Conservation (phyloP, 805 yeast genomes). For the Kazachstania taianensis region DNA sequence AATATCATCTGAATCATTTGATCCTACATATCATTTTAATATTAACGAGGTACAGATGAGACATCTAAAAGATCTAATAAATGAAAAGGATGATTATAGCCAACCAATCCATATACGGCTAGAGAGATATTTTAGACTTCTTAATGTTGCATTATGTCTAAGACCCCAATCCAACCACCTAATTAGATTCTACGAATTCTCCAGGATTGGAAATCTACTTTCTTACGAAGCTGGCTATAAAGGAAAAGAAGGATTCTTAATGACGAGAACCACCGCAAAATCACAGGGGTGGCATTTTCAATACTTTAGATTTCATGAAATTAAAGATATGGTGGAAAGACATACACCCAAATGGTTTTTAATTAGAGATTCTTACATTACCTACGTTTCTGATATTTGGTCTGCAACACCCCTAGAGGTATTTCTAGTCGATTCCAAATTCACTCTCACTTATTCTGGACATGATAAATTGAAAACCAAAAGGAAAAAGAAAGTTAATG, state of each 20-base stretch:
- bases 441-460: conserved; percentile 45
- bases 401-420: conserved; percentile 88
- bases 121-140: conserved; percentile 55
- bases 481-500: conserved; percentile 24
- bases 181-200: conserved; percentile 80
- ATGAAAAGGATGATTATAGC: conserved; percentile 17
- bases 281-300: conserved; percentile 95
- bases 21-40: conserved; percentile 3
- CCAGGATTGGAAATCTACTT: conserved; percentile 75
- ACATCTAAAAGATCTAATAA: conserved; percentile 23
- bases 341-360: conserved; percentile 90
- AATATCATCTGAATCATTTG: conserved; percentile 3
- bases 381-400: conserved; percentile 76
- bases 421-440: conserved; percentile 73
- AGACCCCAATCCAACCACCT: conserved; percentile 74
- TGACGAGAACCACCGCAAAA: conserved; percentile 72
- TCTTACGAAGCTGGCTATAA: conserved; percentile 72
- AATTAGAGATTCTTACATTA: conserved; percentile 72
- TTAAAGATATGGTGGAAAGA: conserved; percentile 80
- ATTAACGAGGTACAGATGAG: conserved; percentile 17
- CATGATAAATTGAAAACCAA: conserved; percentile 8
- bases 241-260: conserved; percentile 83
- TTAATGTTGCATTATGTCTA: conserved; percentile 50
- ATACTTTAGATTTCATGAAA: conserved; percentile 69
- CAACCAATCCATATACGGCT: conserved; percentile 32